Base-by-base conservation (phyloP, 2,329 filamentous ascomycete species). In the Monosporascus cannonballus region DNA sequence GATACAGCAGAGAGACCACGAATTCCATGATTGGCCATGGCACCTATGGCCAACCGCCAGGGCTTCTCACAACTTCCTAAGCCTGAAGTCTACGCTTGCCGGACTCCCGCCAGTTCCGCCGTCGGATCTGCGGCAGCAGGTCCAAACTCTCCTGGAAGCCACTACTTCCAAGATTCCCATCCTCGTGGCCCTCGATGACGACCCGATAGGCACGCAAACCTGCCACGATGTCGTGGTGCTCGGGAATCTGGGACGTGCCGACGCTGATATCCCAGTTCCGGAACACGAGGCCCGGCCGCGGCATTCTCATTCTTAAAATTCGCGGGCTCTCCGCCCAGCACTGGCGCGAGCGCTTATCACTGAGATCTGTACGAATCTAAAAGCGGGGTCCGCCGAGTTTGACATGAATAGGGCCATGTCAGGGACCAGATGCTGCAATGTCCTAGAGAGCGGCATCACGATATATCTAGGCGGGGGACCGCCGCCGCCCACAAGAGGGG, bases 231-330 rank as follows among this genome's bases (percentile, higher is more conserved):
- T 84, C 54, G 66, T 71, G 48, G 78, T 83, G 2, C 69, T 84
- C 20, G 79, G 77, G 0, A n/a, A 74, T 76, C 5, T 83, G 79
- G 78, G 74, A 78, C 53, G 57, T 71, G 6, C 57, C 66, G 1
- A 74, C 71, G 0, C 68, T 82, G 2, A 65, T 64, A 3, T 56
- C 61, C 7, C 76, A 80, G 58, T 76, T 83, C 55, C 62, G 61
- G 3, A 64, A 64, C 34, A 69, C 64, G 2, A 56, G 55, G 1
- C n/a, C 47, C 66, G 6, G 67, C 2, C 63, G 65, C 3, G 80
- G 80, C 18, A n/a, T 83, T 84, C 83, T 84, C 67, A 81, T 83
- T 56, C 69, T 83, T 6, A 83, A 36, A 83, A 83, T 61, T 81
- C 78, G 3, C 76, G 80, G 4, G 80, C 81, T 0, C 64, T 83